phyloP scores from a whole-genome alignment of 1,284 basidiomycete genomes.

The Cutaneotrichosporon dermatis region DNA sequence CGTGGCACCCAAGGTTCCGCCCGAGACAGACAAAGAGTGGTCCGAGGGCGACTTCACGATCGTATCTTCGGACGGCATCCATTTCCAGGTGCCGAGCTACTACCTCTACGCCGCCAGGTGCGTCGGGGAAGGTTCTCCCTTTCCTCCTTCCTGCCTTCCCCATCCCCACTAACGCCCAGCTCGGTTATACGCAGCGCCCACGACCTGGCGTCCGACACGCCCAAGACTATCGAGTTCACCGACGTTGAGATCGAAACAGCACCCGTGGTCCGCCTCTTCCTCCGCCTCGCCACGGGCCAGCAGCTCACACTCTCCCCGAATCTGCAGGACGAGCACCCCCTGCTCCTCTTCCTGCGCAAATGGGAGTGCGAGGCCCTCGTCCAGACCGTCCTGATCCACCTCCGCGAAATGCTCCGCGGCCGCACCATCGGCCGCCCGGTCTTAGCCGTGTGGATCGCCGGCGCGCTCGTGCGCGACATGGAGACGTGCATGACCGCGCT shows the following conservation, averaged over 20 bases:
- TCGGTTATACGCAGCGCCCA: neutral
- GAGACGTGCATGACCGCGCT: too few relatives aligned
- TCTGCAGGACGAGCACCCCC: neutral
- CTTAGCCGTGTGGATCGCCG: too few relatives aligned
- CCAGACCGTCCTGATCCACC: neutral
- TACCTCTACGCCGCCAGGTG: constrained; percentile 3
- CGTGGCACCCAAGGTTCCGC: neutral
- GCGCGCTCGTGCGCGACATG: too few relatives aligned
- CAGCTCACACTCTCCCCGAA: constrained; percentile 6
- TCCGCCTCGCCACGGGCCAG: constrained; percentile 6
- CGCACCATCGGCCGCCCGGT: too few relatives aligned
- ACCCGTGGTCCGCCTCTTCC: constrained; percentile 8
- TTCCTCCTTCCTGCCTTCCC: too few relatives aligned
- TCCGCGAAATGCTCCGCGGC: constrained; percentile 7
- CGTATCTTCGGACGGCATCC: neutral
- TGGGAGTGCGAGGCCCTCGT: constrained; percentile 7
- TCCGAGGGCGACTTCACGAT: constrained; percentile 5
- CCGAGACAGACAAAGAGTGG: neutral
- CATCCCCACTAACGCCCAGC: neutral
- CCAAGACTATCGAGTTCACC: neutral
- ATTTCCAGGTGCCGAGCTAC: neutral
- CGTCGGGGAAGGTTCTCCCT: neutral
- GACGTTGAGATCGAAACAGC: neutral
- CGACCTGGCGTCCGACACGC: neutral
- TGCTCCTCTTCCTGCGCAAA: constrained; percentile 8